phyloP scores from a whole-genome alignment of 164 flowering plant species.

The Stephania cephalantha region DNA sequence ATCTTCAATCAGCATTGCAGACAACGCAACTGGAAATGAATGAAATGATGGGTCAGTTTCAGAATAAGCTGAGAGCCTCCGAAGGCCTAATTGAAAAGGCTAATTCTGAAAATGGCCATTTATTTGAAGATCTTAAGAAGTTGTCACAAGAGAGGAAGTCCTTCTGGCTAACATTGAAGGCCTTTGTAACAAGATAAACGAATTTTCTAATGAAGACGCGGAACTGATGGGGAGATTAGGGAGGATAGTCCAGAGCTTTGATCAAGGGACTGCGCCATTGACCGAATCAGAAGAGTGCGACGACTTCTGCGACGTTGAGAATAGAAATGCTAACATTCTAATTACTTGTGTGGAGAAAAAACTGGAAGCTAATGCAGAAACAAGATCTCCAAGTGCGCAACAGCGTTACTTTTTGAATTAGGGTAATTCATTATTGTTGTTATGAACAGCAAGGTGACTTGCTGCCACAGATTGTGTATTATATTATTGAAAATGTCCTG shows the following conservation, averaged over 20 bases:
- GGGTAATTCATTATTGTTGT: neutral
- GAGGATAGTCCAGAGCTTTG: conserved; percentile 16
- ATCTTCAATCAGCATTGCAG: conserved; percentile 28
- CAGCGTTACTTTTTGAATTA: neutral
- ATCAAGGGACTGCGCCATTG: conserved; percentile 1
- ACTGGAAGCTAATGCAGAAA: conserved; percentile 8
- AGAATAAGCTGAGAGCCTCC: conserved; percentile 10
- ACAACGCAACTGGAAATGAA: conserved; percentile 22
- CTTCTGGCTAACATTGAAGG: conserved; percentile 12
- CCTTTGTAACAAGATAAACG: conserved; percentile 16
- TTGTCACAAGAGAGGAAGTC: conserved; percentile 25
- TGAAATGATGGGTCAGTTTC: conserved; percentile 14
- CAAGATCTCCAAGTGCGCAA: conserved; percentile 32
- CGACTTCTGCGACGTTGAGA: conserved; percentile 11
- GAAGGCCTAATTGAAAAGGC: conserved; percentile 17
- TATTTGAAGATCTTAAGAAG: conserved; percentile 20
- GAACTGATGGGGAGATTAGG: conserved; percentile 26
- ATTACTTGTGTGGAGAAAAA: conserved; percentile 14
- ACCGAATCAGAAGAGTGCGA: conserved; percentile 6
- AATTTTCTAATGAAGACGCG: conserved; percentile 22
- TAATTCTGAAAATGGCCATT: conserved; percentile 12
- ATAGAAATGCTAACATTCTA: neutral
- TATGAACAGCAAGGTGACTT: neutral
- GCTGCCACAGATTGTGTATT: neutral
- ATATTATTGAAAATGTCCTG: neutral